Percentiles rank a stretch among this genome's conserved stretches.
These are phyloP conservation scores for Cornus florida DNA, from an alignment of 148 eudicot genomes.

Conservation along the genomic window DNA sequence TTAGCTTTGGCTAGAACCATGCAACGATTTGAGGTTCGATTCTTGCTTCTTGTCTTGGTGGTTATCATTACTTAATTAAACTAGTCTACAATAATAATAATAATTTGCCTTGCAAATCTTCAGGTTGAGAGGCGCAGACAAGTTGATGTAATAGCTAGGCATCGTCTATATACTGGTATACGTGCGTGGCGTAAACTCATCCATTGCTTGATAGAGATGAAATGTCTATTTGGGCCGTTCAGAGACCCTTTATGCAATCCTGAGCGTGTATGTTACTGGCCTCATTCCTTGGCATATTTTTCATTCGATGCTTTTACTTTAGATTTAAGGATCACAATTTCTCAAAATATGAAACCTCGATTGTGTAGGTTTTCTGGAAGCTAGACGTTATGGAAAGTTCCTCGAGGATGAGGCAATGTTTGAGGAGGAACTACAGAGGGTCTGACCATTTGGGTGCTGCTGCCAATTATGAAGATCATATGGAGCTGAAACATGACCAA, in stretches of 20 bases:
- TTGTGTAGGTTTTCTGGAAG: slow-evolving; percentile 84
- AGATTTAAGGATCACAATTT: neutral
- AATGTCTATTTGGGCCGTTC: slow-evolving; percentile 88
- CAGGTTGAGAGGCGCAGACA: slow-evolving; percentile 91
- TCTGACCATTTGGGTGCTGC: slow-evolving; percentile 86
- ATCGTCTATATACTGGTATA: slow-evolving; percentile 67
- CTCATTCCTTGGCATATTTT: neutral
- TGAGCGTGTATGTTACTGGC: slow-evolving; percentile 51
- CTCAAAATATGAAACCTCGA: neutral
- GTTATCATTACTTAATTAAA: neutral
- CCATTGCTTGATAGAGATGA: slow-evolving; percentile 76
- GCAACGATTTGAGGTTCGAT: slow-evolving; percentile 89
- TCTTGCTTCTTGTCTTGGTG: slow-evolving; percentile 4
- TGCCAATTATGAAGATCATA: slow-evolving; percentile 70
- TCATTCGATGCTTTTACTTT: neutral
- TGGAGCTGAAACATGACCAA: slow-evolving; percentile 39
- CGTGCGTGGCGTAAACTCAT: slow-evolving; percentile 97
- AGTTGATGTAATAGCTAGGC: slow-evolving; percentile 63
- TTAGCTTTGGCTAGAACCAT: slow-evolving; percentile 96
- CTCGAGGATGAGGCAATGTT: slow-evolving; percentile 82
- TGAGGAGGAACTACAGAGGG: slow-evolving; percentile 81
- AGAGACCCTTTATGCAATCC: slow-evolving; percentile 57
- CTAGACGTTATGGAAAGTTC: slow-evolving; percentile 89
- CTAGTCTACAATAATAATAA: neutral
- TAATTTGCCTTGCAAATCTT: slow-evolving; percentile 14